Conservation (phyloP, 2,329 filamentous ascomycete genomes). For the Didymella arachidicola region DNA sequence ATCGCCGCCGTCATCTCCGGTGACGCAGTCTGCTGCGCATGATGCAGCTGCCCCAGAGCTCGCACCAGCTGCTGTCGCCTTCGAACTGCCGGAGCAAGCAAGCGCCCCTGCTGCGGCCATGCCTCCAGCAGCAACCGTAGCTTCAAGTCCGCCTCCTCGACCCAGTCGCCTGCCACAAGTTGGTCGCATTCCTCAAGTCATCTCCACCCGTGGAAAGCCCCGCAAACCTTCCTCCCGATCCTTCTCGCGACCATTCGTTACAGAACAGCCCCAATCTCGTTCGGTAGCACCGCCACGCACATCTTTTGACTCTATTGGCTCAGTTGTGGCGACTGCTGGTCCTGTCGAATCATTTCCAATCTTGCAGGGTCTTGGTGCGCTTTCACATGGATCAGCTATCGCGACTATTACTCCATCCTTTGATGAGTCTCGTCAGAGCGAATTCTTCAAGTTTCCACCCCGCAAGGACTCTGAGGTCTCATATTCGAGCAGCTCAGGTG, state of each 20-base stretch:
- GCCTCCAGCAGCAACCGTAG: slow-evolving; percentile 37
- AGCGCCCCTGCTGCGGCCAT: slow-evolving; percentile 11
- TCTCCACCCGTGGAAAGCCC: slow-evolving; percentile 69
- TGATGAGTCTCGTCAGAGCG: slow-evolving; percentile 52
- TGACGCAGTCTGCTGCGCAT: slow-evolving; percentile 29
- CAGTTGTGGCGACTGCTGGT: slow-evolving; percentile 39
- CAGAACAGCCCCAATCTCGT: slow-evolving; percentile 57
- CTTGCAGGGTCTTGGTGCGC: slow-evolving; percentile 44
- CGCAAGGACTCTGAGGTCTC: slow-evolving; percentile 75
- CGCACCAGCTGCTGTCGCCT: slow-evolving; percentile 1
- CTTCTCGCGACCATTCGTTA: slow-evolving; percentile 81
- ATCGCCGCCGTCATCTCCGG: slow-evolving; percentile 42
- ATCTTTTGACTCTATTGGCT: slow-evolving; percentile 43
- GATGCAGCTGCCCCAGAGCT: slow-evolving; percentile 6
- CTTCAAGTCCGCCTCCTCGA: slow-evolving; percentile 48
- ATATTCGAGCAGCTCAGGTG: slow-evolving; percentile 71
- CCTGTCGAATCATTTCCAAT: slow-evolving; percentile 47
- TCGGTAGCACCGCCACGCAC: slow-evolving; percentile 44
- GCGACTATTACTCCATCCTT: slow-evolving; percentile 42
- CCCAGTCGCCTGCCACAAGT: slow-evolving; percentile 79
- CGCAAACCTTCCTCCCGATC: slow-evolving; percentile 76
- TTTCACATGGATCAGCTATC: slow-evolving; percentile 51
- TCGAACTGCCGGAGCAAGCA: slow-evolving; percentile 8
- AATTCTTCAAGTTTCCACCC: slow-evolving; percentile 78
- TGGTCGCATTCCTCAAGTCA: slow-evolving; percentile 83